Evolutionary conservation across 768 basidiomycete species (phyloP).

Genomic region (Tulasnella sp.): DNA sequence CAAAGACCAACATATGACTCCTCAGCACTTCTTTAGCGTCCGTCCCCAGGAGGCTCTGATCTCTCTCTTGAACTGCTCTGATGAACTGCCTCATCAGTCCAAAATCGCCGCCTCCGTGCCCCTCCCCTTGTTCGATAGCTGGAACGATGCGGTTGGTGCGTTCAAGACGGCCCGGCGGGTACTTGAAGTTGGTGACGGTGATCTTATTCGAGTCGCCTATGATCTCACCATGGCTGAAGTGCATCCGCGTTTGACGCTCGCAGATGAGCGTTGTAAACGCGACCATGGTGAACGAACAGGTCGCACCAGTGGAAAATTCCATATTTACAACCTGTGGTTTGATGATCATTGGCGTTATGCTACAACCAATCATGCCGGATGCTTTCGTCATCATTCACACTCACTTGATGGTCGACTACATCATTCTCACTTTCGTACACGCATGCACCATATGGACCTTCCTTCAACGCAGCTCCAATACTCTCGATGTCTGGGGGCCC

Average conservation of each 20-base stretch:
- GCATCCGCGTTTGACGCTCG: slow-evolving; percentile 70
- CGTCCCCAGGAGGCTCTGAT: slow-evolving; percentile 57
- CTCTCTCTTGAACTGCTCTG: slow-evolving; percentile 53
- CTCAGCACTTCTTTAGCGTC: slow-evolving; percentile 51
- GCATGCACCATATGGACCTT: slow-evolving; percentile 66
- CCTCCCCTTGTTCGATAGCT: slow-evolving; percentile 36
- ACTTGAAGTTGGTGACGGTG: slow-evolving; percentile 62
- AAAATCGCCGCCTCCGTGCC: slow-evolving; percentile 75
- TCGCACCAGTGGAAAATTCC: slow-evolving; percentile 70
- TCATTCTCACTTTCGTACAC: slow-evolving; percentile 80
- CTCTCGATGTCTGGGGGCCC: slow-evolving; percentile 82
- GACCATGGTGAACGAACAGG: slow-evolving; percentile 82
- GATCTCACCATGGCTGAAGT: slow-evolving; percentile 80
- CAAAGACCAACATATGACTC: slow-evolving; percentile 78
- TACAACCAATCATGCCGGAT: not conserved
- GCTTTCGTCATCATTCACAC: not conserved
- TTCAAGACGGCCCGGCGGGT: slow-evolving; percentile 2
- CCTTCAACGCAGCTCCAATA: slow-evolving; percentile 56
- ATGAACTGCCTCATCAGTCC: slow-evolving; percentile 69
- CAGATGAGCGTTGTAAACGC: slow-evolving; percentile 71
- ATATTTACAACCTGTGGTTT: slow-evolving; percentile 60
- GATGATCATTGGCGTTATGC: not conserved
- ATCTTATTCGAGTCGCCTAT: slow-evolving; percentile 74
- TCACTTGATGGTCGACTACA: slow-evolving; percentile 75
- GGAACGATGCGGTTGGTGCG: slow-evolving; percentile 38